A percentile compares a stretch with the other conserved stretches of the same genome.
Conservation (phyloP, 495 filamentous ascomycete genomes). For the Podospora bellae-mahoneyi region DNA sequence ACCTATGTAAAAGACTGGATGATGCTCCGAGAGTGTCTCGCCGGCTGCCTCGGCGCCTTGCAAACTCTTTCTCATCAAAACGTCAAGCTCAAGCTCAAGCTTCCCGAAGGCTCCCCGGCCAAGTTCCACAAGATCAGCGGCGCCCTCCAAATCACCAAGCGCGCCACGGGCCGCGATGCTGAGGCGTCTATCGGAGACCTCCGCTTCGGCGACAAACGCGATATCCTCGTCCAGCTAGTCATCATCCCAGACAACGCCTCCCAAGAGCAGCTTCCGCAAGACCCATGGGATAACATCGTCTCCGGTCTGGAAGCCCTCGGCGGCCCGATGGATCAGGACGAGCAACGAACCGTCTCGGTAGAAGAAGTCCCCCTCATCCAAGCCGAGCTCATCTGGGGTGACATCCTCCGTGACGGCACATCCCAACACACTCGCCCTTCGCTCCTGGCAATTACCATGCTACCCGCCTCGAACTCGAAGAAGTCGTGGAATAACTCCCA, state of each 20-base stretch:
- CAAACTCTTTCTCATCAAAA: slow-evolving; percentile 98
- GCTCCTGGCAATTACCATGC: slow-evolving; percentile 95
- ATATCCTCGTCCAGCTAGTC: slow-evolving; percentile 91
- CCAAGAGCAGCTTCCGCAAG: slow-evolving; percentile 83
- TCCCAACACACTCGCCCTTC: slow-evolving; percentile 85
- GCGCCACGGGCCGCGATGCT: slow-evolving; percentile 93
- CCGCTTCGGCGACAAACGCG: slow-evolving; percentile 94
- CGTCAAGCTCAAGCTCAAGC: slow-evolving; percentile 89
- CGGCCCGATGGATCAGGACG: slow-evolving; percentile 84
- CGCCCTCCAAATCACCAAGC: slow-evolving; percentile 93
- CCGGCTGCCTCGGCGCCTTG: slow-evolving; percentile 88
- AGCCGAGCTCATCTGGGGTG: slow-evolving; percentile 89
- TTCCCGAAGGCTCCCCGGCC: slow-evolving; percentile 94
- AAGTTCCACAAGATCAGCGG: slow-evolving; percentile 99
- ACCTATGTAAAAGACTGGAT: slow-evolving; percentile 99
- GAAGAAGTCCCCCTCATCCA: slow-evolving; percentile 96
- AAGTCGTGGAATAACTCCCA: slow-evolving; percentile 62
- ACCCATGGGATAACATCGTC: slow-evolving; percentile 95
- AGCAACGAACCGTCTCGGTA: slow-evolving; percentile 76
- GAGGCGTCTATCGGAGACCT: slow-evolving; percentile 92
- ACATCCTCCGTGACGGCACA: slow-evolving; percentile 88
- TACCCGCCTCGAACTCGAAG: slow-evolving; percentile 71
- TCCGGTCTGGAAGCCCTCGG: slow-evolving; percentile 93
- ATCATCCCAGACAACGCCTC: slow-evolving; percentile 86
- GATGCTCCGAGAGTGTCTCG: slow-evolving; percentile 97